phyloP scores from a whole-genome alignment of 345 rosid species.

The Eucalyptus urophylla region DNA sequence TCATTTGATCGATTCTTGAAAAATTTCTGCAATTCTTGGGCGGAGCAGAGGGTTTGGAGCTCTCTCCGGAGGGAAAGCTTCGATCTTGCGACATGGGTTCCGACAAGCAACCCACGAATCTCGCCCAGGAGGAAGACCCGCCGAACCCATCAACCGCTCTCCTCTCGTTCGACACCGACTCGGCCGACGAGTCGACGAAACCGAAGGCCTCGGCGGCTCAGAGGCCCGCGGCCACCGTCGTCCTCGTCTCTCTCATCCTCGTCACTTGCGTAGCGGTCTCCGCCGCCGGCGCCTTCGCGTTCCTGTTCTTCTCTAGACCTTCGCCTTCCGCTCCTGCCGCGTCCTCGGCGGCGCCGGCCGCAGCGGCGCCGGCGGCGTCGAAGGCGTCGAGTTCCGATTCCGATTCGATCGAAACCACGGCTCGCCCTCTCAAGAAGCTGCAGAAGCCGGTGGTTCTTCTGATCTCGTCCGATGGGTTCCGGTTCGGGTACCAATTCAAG shows the following conservation, averaged over 20 bases:
- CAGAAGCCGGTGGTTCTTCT: slow-evolving; percentile 55
- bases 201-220: background rate
- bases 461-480: slow-evolving; percentile 88
- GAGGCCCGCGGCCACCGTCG: slow-evolving; percentile 13
- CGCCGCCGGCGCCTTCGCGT: slow-evolving; percentile 17
- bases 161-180: slow-evolving; percentile 32
- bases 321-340: background rate
- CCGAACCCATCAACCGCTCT: slow-evolving; percentile 42
- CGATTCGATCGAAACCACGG: background rate
- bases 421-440: slow-evolving; percentile 60
- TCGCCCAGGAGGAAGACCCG: slow-evolving; percentile 34
- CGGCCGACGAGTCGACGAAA: background rate
- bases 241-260: slow-evolving; percentile 44
- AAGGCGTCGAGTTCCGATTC: background rate
- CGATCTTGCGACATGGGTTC: slow-evolving; percentile 19
- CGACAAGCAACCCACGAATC: slow-evolving; percentile 15
- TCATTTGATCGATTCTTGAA: background rate
- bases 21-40: background rate
- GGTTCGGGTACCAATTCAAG: slow-evolving; percentile 93
- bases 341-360: background rate
- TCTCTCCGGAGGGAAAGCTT: background rate
- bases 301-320: slow-evolving; percentile 40
- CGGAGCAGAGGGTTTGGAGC: background rate
- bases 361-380: background rate
- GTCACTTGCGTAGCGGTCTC: background rate